Percentiles rank a stretch among this genome's conserved stretches.
Conservation (phyloP, 2,329 filamentous ascomycete genomes). For the Acephala macrosclerotiorum region DNA sequence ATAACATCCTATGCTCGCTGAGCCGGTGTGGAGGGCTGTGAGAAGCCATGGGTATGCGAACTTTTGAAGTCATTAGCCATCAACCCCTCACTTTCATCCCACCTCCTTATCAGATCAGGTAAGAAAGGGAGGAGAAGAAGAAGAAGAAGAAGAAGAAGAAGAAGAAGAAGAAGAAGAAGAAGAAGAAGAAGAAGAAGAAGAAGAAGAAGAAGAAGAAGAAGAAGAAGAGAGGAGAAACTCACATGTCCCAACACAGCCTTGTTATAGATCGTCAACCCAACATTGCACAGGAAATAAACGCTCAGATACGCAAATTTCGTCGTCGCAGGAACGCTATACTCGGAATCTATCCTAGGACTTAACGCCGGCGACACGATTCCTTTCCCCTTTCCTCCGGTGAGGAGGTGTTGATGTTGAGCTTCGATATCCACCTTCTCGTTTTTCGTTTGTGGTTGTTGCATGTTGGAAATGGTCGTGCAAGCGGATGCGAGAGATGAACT, state of each 20-base stretch:
- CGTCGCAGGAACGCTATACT: neutral
- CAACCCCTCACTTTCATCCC: neutral
- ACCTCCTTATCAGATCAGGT: no score
- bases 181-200: no score
- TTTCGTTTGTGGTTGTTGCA: neutral
- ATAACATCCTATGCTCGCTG: conserved; percentile 63
- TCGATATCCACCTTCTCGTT: neutral
- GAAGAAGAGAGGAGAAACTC: neutral
- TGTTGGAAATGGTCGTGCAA: neutral
- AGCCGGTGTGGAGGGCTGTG: conserved; percentile 64
- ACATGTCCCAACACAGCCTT: neutral
- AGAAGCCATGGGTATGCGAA: conserved; percentile 68
- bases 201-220: no score
- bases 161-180: no score
- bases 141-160: no score
- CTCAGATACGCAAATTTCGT: conserved; percentile 4
- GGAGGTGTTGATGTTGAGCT: neutral
- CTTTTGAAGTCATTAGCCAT: conserved; percentile 41
- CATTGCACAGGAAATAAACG: conserved; percentile 3
- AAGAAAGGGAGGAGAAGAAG: no score
- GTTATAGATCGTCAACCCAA: conserved; percentile 5
- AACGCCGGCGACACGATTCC: neutral
- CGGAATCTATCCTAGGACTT: neutral
- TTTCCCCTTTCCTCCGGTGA: neutral
- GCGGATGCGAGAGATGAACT: neutral